Percentiles rank a stretch among this genome's conserved stretches.
Evolutionary conservation across 106 monocot genomes (phyloP).

Genomic region (Dendrobium huoshanense): DNA sequence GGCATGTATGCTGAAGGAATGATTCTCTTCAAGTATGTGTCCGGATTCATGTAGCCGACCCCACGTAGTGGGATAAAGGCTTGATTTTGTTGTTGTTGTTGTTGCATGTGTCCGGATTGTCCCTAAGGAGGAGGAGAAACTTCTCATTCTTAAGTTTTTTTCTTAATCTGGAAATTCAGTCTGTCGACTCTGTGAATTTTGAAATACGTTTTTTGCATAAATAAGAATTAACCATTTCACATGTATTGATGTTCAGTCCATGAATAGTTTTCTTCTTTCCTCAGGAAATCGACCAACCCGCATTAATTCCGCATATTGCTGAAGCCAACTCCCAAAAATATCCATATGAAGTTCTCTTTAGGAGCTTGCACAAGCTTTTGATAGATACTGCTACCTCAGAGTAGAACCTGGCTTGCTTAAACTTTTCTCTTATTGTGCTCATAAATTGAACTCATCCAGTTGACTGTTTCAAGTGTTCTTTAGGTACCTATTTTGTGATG

Average conservation of each 20-base stretch:
- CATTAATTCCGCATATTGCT: constrained; percentile 98
- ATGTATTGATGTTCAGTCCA: not conserved
- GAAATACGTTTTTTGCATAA: not conserved
- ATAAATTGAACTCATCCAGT: not conserved
- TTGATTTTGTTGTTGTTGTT: too few species aligned
- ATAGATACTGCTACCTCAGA: constrained; percentile 99
- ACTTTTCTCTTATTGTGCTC: not conserved
- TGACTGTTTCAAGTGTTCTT: constrained; percentile 5
- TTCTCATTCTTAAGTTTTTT: not conserved
- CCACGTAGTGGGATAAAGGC: too few species aligned
- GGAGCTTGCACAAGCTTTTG: constrained; percentile 97
- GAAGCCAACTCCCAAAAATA: constrained; percentile 95
- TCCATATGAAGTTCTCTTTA: constrained; percentile 97
- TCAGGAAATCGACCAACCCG: constrained; percentile 98
- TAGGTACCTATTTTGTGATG: constrained; percentile 96
- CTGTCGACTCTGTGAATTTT: not conserved
- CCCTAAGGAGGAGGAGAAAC: not conserved
- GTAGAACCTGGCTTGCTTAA: constrained; percentile 27
- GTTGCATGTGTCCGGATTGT: not conserved
- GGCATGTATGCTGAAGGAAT: not conserved
- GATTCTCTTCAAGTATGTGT: not conserved
- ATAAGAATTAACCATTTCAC: not conserved
- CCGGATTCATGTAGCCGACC: not conserved
- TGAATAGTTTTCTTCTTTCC: not conserved
- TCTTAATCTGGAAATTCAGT: not conserved